Evolutionary conservation across 768 basidiomycete genomes (phyloP).

Genomic region (Rossbeevera mucosa): DNA sequence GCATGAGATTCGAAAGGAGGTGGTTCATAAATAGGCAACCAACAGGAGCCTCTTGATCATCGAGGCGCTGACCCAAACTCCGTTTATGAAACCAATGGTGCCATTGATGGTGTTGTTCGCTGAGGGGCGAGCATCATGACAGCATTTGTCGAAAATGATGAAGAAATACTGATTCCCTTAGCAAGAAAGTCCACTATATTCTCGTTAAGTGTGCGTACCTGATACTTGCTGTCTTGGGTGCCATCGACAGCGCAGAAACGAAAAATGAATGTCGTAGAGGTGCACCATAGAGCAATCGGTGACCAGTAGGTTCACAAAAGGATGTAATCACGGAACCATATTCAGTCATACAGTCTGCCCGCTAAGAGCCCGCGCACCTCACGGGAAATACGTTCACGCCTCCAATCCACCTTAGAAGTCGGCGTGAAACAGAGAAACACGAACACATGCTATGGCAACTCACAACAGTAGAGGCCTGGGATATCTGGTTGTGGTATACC

Average conservation of each 20-base stretch:
- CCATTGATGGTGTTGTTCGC: conserved; percentile 44
- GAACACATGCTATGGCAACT: conserved; percentile 9
- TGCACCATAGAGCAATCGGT: too few species aligned
- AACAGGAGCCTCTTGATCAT: conserved; percentile 37
- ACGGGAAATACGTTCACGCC: conserved; percentile 46
- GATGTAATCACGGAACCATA: too few species aligned
- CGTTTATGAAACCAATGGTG: conserved; percentile 41
- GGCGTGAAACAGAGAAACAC: not conserved
- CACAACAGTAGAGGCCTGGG: conserved; percentile 41
- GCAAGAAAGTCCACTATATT: too few species aligned
- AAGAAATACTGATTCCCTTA: too few species aligned
- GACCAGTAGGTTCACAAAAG: too few species aligned
- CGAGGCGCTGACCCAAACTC: conserved; percentile 39
- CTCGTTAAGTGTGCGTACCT: too few species aligned
- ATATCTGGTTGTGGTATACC: conserved; percentile 33
- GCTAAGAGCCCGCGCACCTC: conserved; percentile 41
- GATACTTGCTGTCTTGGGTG: too few species aligned
- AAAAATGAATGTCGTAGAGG: too few species aligned
- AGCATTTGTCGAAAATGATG: too few species aligned
- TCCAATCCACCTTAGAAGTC: conserved; percentile 38
- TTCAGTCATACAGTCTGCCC: conserved; percentile 44
- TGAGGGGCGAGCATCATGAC: too few species aligned
- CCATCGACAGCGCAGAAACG: too few species aligned
- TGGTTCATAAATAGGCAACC: conserved; percentile 39
- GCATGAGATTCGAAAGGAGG: conserved; percentile 29